phyloP scores from a whole-genome alignment of 768 basidiomycete genomes.

The Sporobolomyces roseus region DNA sequence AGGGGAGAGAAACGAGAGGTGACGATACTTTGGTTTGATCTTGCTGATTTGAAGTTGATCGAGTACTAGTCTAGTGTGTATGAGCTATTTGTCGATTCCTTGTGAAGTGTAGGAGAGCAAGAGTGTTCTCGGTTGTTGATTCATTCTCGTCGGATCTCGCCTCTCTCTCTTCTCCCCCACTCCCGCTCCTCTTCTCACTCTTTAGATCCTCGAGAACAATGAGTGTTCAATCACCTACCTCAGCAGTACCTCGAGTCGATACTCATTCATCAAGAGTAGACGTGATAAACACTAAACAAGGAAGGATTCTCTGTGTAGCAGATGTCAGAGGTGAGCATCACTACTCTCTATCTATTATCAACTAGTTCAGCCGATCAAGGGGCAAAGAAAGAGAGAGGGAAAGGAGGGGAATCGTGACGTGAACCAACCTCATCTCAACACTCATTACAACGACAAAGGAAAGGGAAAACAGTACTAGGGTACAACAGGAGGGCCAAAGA shows the following conservation, averaged over 20 bases:
- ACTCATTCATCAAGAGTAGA: conserved; percentile 33
- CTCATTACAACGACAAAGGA: not conserved
- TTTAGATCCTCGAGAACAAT: not conserved
- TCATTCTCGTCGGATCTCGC: not conserved
- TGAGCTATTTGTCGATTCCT: not conserved
- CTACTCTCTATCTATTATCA: not conserved
- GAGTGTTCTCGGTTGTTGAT: too few relatives aligned
- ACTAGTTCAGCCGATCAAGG: not conserved
- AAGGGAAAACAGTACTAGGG: not conserved
- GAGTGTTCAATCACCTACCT: not conserved
- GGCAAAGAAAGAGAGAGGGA: not conserved
- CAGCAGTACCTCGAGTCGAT: conserved; percentile 5
- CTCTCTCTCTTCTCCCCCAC: too few relatives aligned
- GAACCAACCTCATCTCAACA: not conserved
- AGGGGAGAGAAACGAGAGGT: not conserved
- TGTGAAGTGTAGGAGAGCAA: too few relatives aligned
- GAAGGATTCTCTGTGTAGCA: conserved; percentile 87
- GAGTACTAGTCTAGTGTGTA: too few relatives aligned
- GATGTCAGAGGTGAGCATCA: conserved; percentile 56
- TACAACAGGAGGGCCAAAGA: too few relatives aligned
- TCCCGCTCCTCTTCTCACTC: too few relatives aligned
- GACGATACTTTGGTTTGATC: too few relatives aligned
- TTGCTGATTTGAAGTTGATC: not conserved
- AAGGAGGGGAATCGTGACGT: not conserved
- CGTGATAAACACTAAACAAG: conserved; percentile 53